Conservation (phyloP, 495 filamentous ascomycete species). For the Penicillium cosmopolitanum region DNA sequence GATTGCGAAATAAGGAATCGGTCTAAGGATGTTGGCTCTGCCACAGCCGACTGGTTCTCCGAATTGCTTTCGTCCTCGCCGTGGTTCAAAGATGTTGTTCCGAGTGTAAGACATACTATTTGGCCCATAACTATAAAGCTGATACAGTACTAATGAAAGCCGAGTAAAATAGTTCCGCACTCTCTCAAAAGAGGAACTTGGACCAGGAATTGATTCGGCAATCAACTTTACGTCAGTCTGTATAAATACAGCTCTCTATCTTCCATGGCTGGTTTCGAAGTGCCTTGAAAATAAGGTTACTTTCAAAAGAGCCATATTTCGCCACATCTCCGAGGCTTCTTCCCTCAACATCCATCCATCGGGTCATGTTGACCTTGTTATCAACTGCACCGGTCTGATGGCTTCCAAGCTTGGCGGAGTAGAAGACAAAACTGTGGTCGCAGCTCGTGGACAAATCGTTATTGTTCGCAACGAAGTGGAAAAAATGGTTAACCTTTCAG, state of each 20-base stretch:
- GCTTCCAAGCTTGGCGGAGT: slow-evolving; percentile 78
- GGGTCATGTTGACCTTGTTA: slow-evolving; percentile 61
- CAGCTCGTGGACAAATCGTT: slow-evolving; percentile 82
- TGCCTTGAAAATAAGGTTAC: slow-evolving; percentile 71
- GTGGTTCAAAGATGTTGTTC: slow-evolving; percentile 75
- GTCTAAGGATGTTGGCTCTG: slow-evolving; percentile 58
- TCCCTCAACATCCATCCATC: slow-evolving; percentile 51
- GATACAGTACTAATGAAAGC: no score
- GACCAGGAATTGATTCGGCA: slow-evolving; percentile 64
- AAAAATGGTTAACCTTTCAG: slow-evolving; percentile 68
- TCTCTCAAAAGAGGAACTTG: slow-evolving; percentile 58
- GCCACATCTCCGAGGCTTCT: slow-evolving; percentile 70
- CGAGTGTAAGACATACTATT: slow-evolving; percentile 50
- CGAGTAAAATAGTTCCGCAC: slow-evolving; percentile 9
- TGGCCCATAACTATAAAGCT: no score
- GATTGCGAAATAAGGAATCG: slow-evolving; percentile 53
- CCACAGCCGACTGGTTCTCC: slow-evolving; percentile 52
- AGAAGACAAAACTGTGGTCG: slow-evolving; percentile 68
- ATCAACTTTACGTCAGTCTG: slow-evolving; percentile 81
- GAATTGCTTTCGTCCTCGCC: slow-evolving; percentile 64
- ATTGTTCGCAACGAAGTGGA: slow-evolving; percentile 79
- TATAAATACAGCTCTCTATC: slow-evolving; percentile 88
- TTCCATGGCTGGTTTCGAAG: slow-evolving; percentile 79
- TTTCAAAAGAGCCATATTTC: slow-evolving; percentile 60
- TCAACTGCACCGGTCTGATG: slow-evolving; percentile 84